Evolutionary conservation across 2,329 filamentous ascomycete species (phyloP).

Genomic region (Talaromyces sp.): DNA sequence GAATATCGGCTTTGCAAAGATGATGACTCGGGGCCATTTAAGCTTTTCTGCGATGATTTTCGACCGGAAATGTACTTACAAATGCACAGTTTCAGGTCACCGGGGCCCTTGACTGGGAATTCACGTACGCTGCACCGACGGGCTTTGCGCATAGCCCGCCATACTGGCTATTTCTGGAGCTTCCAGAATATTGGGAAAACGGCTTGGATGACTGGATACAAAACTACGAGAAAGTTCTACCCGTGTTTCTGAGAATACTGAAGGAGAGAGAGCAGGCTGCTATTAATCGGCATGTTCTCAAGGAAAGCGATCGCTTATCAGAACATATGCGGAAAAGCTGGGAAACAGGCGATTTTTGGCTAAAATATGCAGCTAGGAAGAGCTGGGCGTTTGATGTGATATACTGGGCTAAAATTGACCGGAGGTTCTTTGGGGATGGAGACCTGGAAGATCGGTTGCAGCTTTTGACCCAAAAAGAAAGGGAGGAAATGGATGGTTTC

Average conservation of each 20-base stretch:
- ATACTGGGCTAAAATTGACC: slow-evolving; percentile 21
- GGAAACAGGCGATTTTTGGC: slow-evolving; percentile 19
- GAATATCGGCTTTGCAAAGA: slow-evolving; percentile 11
- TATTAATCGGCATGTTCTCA: slow-evolving; percentile 5
- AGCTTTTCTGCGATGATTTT: slow-evolving; percentile 25
- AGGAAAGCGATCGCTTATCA: slow-evolving; percentile 10
- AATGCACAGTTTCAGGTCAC: slow-evolving; percentile 16
- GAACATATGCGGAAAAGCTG: slow-evolving; percentile 17
- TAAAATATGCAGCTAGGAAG: slow-evolving; percentile 15
- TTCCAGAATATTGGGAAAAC: slow-evolving; percentile 27
- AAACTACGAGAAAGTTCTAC: slow-evolving; percentile 29
- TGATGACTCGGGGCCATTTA: slow-evolving; percentile 21
- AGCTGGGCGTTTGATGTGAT: slow-evolving; percentile 21
- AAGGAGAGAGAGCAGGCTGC: slow-evolving; percentile 11
- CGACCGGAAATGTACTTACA: slow-evolving; percentile 22
- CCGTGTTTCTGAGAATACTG: slow-evolving; percentile 14
- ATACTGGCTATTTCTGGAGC: slow-evolving; percentile 23
- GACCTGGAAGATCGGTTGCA: slow-evolving; percentile 13
- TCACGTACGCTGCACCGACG: slow-evolving; percentile 20
- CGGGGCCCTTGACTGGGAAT: slow-evolving; percentile 25
- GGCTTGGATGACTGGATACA: slow-evolving; percentile 27
- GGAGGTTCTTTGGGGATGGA: slow-evolving; percentile 18
- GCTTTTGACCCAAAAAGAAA: slow-evolving; percentile 17
- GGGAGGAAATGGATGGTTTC: slow-evolving; percentile 13
- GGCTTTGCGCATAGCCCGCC: slow-evolving; percentile 19